These are phyloP conservation scores for Stachybotrys echinatus DNA, from an alignment of 2,329 filamentous ascomycete genomes.

Conservation along the genomic window DNA sequence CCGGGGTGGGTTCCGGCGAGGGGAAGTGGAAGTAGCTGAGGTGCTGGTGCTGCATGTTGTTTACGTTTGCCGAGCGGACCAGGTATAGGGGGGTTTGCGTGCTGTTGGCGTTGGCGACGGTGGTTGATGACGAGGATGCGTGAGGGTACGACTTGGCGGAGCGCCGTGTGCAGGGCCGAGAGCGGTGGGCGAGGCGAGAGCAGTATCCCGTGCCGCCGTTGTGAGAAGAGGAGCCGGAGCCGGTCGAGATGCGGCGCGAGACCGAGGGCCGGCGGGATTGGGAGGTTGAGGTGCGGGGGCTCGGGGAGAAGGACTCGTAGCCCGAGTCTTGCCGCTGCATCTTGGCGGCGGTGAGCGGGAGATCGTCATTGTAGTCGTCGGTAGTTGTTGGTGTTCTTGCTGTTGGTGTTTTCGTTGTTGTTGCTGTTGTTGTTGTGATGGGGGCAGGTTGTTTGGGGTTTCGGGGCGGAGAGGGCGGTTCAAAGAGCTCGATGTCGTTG, in stretches of 20 bases:
- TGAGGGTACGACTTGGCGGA: constrained; percentile 30
- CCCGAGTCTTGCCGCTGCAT: constrained; percentile 55
- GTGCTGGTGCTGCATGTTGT: constrained; percentile 21
- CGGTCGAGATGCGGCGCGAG: constrained; percentile 27
- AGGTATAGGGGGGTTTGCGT: constrained; percentile 27
- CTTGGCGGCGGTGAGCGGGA: constrained; percentile 25
- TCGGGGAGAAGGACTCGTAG: constrained; percentile 44
- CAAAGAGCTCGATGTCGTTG: constrained; percentile 42
- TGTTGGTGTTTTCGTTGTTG: constrained; percentile 7
- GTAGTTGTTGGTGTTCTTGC: constrained; percentile 12
- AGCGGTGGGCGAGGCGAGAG: constrained; percentile 21
- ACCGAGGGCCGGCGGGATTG: constrained; percentile 20
- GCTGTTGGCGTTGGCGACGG: constrained; percentile 10
- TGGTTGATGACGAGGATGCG: constrained; percentile 7
- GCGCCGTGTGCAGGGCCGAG: constrained; percentile 36
- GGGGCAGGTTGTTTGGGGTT: constrained; percentile 12
- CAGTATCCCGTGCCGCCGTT: constrained; percentile 9
- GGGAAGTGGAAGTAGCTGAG: constrained; percentile 46
- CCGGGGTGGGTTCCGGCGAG: constrained; percentile 31
- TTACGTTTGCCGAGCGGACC: constrained; percentile 14
- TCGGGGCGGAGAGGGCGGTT: constrained; percentile 27
- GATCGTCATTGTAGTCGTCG: constrained; percentile 16
- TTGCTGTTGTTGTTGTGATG: constrained; percentile 12
- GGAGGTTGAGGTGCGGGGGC: constrained; percentile 31
- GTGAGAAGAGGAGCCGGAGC: constrained; percentile 16